These are phyloP conservation scores for Blastobotrys chiropterorum DNA, from an alignment of 805 yeast genomes.

Conservation along the genomic window DNA sequence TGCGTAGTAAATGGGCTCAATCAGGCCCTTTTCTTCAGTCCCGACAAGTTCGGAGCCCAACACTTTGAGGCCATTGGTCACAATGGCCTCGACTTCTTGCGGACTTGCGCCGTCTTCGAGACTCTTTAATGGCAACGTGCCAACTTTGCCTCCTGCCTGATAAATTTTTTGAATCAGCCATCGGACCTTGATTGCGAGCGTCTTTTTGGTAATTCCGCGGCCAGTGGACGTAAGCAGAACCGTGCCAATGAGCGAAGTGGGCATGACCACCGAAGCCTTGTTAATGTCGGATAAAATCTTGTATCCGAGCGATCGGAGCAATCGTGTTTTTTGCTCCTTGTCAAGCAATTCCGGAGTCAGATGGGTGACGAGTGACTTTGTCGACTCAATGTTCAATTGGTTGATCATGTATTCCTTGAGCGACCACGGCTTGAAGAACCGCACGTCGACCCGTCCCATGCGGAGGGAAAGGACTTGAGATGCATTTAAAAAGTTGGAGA, in stretches of 20 bases:
- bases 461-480: conserved; percentile 29
- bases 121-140: conserved; percentile 24
- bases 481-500: conserved; percentile 33
- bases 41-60: conserved; percentile 34
- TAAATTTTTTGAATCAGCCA: conserved; percentile 32
- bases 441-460: conserved; percentile 37
- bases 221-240: conserved; percentile 35
- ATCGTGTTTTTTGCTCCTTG: conserved; percentile 16
- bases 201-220: conserved; percentile 33
- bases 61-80: conserved; percentile 35
- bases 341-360: not conserved
- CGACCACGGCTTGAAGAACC: conserved; percentile 39
- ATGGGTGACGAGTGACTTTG: conserved; percentile 7
- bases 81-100: conserved; percentile 28
- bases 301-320: conserved; percentile 48
- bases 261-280: conserved; percentile 44
- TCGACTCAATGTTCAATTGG: conserved; percentile 21
- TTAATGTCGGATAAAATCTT: conserved; percentile 48
- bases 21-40: conserved; percentile 25
- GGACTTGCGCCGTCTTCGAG: conserved; percentile 10
- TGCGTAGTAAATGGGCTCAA: conserved; percentile 36
- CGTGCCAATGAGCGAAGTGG: conserved; percentile 48
- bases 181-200: conserved; percentile 30
- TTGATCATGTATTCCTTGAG: conserved; percentile 28
- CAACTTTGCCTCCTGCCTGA: conserved; percentile 35